Evolutionary conservation across 352 stramenopile genomes (phyloP).

Genomic region (Phytophthora ramorum): DNA sequence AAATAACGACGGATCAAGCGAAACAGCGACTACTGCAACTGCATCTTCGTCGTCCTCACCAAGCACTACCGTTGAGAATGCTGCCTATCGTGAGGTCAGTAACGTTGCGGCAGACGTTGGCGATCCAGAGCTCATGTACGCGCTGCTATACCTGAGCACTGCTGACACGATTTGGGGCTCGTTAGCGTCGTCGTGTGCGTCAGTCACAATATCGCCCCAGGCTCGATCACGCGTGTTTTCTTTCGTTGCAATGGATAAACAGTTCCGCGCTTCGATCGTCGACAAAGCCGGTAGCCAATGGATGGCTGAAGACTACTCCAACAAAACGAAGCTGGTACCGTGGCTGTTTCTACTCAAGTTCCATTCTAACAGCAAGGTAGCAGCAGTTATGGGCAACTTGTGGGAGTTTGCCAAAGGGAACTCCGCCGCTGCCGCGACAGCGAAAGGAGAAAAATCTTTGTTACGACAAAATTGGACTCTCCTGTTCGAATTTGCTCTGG

Average conservation of each 20-base stretch:
- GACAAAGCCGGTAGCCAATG: conserved; percentile 62
- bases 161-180: conserved; percentile 72
- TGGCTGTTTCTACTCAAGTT: conserved; percentile 84
- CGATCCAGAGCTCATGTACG: conserved; percentile 85
- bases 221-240: conserved; percentile 39
- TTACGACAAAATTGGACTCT: conserved; percentile 59
- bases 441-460: conserved; percentile 55
- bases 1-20: conserved; percentile 12
- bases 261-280: conserved; percentile 58
- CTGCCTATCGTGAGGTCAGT: conserved; percentile 85
- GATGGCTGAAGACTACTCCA: conserved; percentile 58
- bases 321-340: conserved; percentile 65
- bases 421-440: conserved; percentile 18
- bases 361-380: conserved; percentile 73
- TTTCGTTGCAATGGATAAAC: conserved; percentile 50
- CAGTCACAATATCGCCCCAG: neutral
- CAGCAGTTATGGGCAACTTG: conserved; percentile 68
- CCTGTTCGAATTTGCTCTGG: conserved; percentile 67
- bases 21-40: conserved; percentile 3
- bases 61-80: conserved; percentile 65
- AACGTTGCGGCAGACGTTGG: conserved; percentile 83
- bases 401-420: conserved; percentile 72
- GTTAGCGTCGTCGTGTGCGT: conserved; percentile 18
- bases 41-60: conserved; percentile 18
- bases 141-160: conserved; percentile 83